phyloP scores from a whole-genome alignment of 352 stramenopile genomes.

The Pythium myriotylum region DNA sequence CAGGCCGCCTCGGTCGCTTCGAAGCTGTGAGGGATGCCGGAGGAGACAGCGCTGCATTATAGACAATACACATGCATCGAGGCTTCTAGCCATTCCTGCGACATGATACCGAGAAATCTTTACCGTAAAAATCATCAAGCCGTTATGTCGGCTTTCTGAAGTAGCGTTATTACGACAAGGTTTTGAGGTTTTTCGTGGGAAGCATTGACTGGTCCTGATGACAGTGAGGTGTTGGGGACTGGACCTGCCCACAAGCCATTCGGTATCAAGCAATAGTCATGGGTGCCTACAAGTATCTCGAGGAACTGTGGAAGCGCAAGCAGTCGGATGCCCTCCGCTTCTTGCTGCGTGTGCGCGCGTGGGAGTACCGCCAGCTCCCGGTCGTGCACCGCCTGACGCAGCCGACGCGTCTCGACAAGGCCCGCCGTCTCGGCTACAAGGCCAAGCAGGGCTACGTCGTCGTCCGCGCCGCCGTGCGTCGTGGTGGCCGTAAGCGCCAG shows the following conservation, averaged over 20 bases:
- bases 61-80: too few species aligned
- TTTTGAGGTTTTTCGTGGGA: conserved; percentile 22
- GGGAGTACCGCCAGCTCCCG: conserved; percentile 98
- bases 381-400: conserved; percentile 95
- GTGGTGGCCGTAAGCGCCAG: conserved; percentile 98
- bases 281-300: conserved; percentile 99
- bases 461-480: conserved; percentile 96
- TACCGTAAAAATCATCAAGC: too few species aligned
- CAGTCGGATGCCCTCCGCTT: conserved; percentile 99
- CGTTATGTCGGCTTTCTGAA: too few species aligned
- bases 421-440: conserved; percentile 99
- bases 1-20: neutral
- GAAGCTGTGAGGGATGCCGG: conserved; percentile 10
- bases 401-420: conserved; percentile 99
- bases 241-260: conserved; percentile 22
- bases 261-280: conserved; percentile 69
- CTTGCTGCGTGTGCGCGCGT: conserved; percentile 97
- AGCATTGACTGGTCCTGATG: conserved; percentile 22
- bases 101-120: too few species aligned
- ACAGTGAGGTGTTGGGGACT: neutral
- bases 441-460: conserved; percentile 99
- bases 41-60: too few species aligned
- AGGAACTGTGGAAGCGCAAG: conserved; percentile 99
- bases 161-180: neutral
- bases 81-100: too few species aligned